Base-by-base conservation (phyloP, 805 yeast genomes). In the Pichia eremophila region DNA sequence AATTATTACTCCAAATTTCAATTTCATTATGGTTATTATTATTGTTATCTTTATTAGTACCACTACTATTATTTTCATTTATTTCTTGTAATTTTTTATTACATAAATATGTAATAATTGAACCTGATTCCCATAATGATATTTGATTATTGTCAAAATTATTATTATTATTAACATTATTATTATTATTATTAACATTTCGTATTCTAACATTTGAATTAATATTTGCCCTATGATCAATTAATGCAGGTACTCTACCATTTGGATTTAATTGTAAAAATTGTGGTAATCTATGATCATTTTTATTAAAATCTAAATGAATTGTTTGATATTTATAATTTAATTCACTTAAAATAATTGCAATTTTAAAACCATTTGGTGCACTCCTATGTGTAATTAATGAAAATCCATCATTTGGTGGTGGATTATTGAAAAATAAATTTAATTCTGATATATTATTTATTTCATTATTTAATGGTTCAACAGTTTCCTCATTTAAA, bases 361-460 rank as follows among this genome's bases (percentile, higher is more conserved):
- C 96, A 15, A 91, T 95, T 66, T 93, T 91, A 73, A 87, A 90
- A 2, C 97, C 97, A 65, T 90, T 90, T 28, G 97, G 97, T 1
- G 96, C 96, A 4, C 91, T 83, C 55, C 95, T 58, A 60, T 83
- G 79, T 66, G 95, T 58, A 77, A 85, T 88, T 42, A 90, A 71
- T 1, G 96, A 87, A 64, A 77, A 86, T 1, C 97, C 97, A 53
- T 81, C 84, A 18, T 74, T 65, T 11, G 96, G 95, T 55, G 81
- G 84, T 4, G 61, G 63, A 37, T 49, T 81, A 54, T 76, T 78
- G 61, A 87, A 83, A 62, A 86, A 88, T 52, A 76, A 73, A 29
- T 83, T 73, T 45, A 88, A 77, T 52, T 95, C 69, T 22, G 83
- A 71, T 6, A 46, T 43, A 19, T 43, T 49, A 8, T 22, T 22